Evolutionary conservation across 2,329 filamentous ascomycete genomes (phyloP), one percentile per base, ranked within the genome.

Genomic region (Aureobasidium sp.): DNA sequence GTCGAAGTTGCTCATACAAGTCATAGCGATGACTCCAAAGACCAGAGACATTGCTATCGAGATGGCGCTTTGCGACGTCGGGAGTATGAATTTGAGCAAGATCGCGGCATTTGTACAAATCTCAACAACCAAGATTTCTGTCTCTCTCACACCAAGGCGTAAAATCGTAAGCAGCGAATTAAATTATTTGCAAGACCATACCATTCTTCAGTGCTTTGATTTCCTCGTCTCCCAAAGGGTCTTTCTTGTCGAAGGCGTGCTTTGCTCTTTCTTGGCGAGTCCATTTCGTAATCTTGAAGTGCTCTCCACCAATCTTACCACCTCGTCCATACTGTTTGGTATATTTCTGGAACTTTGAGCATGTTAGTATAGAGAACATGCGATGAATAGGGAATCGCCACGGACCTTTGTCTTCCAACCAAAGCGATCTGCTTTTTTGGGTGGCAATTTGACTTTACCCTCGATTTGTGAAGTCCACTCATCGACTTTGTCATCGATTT

Each of bases 151-250:
- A 51, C 9, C 34, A 16, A 51, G n/a, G 21, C 48, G 10, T 51
- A 10, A n/a, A 13, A 34, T 13, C 16, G n/a, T 27, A 14, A 14
- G 29, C 27, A 32, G 21, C 36, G 21, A 7, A 9, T 54, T 39
- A 47, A 42, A 58, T 47, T 14, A 58, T 58, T 32, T 58, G 42
- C 32, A 58, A 39, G 21, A 65, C 64, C 50, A 59, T 64, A n/a
- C 64, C 55, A 21, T 48, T 14, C 10, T 50, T 50, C 16, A 59
- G 14, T 14, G 45, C 45, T 36, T 59, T 42, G 44, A 59, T 16
- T 13, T 44, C 8, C 8, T 48, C 55, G 14, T 59, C 44, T 2
- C 3, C 16, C 1, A 59, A n/a, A 8, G 55, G 55, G 16, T 59
- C 55, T 27, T 59, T 41, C 27, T 59, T 49, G 10, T 48, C 44